phyloP scores from a whole-genome alignment of 2,329 filamentous ascomycete genomes.

The Corynespora cassiicola region DNA sequence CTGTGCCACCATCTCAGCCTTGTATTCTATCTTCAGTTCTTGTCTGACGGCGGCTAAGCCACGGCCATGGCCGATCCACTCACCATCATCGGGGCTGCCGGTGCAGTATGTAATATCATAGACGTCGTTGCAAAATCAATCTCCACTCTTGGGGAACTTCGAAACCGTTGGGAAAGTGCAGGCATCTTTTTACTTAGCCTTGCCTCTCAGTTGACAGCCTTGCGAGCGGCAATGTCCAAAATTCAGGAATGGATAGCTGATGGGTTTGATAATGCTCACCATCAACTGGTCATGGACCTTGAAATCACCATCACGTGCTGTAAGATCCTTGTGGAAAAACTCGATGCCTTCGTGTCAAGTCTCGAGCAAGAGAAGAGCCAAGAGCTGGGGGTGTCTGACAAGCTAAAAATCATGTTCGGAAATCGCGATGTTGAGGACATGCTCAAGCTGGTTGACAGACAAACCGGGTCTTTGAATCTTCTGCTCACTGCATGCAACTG shows the following conservation, averaged over 20 bases:
- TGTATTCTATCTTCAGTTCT: too few species aligned
- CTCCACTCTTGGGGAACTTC: slow-evolving; percentile 4
- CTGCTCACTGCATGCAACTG: slow-evolving; percentile 23
- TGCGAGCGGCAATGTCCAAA: slow-evolving; percentile 20
- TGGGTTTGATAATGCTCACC: slow-evolving; percentile 6
- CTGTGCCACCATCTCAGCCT: too few species aligned
- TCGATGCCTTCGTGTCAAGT: slow-evolving; percentile 11
- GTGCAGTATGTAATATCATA: slow-evolving; percentile 7
- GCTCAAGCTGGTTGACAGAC: slow-evolving; percentile 18
- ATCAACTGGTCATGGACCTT: slow-evolving; percentile 24
- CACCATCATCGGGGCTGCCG: slow-evolving; percentile 7
- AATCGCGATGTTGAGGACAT: slow-evolving; percentile 10
- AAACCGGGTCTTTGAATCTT: slow-evolving; percentile 17
- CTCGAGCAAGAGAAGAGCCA: slow-evolving; percentile 4
- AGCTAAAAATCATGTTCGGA: slow-evolving; percentile 14
- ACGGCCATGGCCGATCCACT: too few species aligned
- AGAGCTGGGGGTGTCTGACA: slow-evolving; percentile 6
- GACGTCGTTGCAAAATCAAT: slow-evolving; percentile 9
- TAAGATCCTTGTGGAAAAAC: slow-evolving; percentile 11
- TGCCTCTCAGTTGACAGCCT: slow-evolving; percentile 15
- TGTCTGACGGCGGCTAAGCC: too few species aligned
- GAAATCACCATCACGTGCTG: slow-evolving; percentile 18
- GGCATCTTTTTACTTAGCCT: slow-evolving; percentile 20
- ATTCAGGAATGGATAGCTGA: slow-evolving; percentile 21
- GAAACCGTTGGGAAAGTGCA: slow-evolving; percentile 10